Percentiles rank a stretch among this genome's conserved stretches.
Conservation (phyloP, 2,329 filamentous ascomycete genomes). For the Aspergillus niger region DNA sequence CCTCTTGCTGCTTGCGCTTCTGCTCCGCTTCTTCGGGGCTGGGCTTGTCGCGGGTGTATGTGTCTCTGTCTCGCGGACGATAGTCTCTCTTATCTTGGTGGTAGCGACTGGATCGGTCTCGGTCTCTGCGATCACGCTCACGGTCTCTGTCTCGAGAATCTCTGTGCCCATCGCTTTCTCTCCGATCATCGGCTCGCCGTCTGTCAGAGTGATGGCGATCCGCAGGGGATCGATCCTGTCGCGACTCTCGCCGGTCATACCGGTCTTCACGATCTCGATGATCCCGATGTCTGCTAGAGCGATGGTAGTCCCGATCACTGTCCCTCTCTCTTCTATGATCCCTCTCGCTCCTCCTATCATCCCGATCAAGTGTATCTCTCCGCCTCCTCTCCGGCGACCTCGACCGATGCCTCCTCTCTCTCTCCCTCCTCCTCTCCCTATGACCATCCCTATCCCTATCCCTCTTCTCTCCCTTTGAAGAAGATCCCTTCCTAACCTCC, state of each 20-base stretch:
- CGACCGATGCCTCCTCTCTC: constrained; percentile 24
- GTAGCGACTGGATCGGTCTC: constrained; percentile 22
- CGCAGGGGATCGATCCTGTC: constrained; percentile 27
- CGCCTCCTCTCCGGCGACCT: constrained; percentile 18
- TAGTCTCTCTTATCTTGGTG: constrained; percentile 23
- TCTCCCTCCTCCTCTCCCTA: constrained; percentile 26
- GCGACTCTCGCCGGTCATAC: constrained; percentile 22
- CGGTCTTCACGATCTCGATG: constrained; percentile 29
- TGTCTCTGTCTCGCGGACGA: constrained; percentile 20
- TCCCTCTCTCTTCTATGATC: constrained; percentile 23
- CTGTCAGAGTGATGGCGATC: constrained; percentile 18
- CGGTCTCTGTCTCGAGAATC: constrained; percentile 7
- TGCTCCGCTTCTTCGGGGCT: constrained; percentile 15
- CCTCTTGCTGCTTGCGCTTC: constrained; percentile 30
- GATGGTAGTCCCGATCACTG: constrained; percentile 22
- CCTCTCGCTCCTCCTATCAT: constrained; percentile 20
- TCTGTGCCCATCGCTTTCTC: not conserved
- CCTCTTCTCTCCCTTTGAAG: constrained; percentile 19
- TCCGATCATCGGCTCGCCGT: constrained; percentile 18
- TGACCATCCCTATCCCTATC: constrained; percentile 21
- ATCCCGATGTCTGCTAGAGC: constrained; percentile 24
- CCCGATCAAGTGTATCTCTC: constrained; percentile 4
- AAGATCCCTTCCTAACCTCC: constrained; percentile 33
- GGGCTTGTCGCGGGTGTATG: constrained; percentile 20
- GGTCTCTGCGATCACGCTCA: not conserved